Evolutionary conservation across 2,329 filamentous ascomycete species (phyloP).

Genomic region (Tolypocladium amazonense): DNA sequence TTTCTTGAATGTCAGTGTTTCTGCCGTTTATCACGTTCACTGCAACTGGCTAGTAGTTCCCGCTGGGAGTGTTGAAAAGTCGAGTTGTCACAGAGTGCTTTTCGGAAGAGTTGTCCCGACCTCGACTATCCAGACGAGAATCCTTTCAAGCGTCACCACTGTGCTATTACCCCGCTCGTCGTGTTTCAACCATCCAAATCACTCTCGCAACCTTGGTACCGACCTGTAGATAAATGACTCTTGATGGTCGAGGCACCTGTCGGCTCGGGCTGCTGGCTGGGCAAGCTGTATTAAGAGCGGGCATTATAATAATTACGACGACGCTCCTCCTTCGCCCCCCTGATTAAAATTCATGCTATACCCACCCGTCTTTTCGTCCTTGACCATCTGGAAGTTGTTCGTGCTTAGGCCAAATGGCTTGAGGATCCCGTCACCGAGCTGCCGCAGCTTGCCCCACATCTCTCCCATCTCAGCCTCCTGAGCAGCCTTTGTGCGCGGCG

Average conservation of each 20-base stretch:
- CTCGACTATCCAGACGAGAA: too few relatives aligned
- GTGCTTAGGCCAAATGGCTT: slow-evolving; percentile 92
- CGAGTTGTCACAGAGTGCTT: neutral
- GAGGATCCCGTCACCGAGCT: slow-evolving; percentile 81
- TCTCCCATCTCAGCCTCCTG: slow-evolving; percentile 84
- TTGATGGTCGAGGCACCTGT: too few relatives aligned
- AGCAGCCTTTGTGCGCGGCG: slow-evolving; percentile 60
- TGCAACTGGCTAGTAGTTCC: too few relatives aligned
- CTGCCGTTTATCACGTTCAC: neutral
- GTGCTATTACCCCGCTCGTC: too few relatives aligned
- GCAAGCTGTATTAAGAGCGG: neutral
- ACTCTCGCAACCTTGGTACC: neutral
- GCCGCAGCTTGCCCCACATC: slow-evolving; percentile 96
- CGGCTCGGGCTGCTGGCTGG: neutral
- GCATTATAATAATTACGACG: slow-evolving; percentile 1
- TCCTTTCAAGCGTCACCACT: too few relatives aligned
- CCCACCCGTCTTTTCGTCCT: slow-evolving; percentile 80
- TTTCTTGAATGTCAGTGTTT: too few relatives aligned
- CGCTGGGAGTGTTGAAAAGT: neutral
- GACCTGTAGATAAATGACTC: neutral
- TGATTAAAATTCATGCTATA: slow-evolving; percentile 84
- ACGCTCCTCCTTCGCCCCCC: slow-evolving; percentile 11
- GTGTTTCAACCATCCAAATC: neutral
- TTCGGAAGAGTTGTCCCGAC: neutral
- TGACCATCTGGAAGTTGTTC: slow-evolving; percentile 87